Percentiles rank a stretch among this genome's conserved stretches.
phyloP scores from a whole-genome alignment of 1,284 basidiomycete species.

The Ganoderma multipileum region DNA sequence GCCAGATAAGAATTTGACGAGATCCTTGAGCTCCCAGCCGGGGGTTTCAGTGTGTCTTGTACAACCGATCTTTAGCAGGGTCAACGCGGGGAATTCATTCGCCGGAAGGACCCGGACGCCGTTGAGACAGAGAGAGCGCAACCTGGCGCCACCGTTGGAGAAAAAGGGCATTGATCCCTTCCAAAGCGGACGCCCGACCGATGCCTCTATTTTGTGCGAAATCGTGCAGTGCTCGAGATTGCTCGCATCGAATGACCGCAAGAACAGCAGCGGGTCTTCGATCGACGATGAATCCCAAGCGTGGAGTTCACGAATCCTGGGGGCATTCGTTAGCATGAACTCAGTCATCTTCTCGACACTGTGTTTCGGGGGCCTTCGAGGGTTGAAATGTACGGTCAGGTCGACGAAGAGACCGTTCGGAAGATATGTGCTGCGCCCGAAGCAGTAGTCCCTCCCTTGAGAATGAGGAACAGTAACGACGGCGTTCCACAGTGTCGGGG shows the following conservation, averaged over 20 bases:
- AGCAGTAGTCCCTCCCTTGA: background rate
- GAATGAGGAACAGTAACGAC: background rate
- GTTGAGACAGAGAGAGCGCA: constrained; percentile 8
- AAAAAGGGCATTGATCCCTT: background rate
- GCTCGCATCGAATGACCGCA: background rate
- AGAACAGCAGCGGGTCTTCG: background rate
- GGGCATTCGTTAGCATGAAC: background rate
- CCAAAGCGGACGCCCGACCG: too few species aligned
- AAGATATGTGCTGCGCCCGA: background rate
- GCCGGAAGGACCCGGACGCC: background rate
- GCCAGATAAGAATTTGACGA: constrained; percentile 6
- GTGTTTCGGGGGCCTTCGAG: background rate
- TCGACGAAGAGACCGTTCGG: background rate
- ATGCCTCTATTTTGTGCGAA: background rate
- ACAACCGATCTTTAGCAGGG: background rate
- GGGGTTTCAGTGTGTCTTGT: background rate
- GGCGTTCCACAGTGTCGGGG: background rate
- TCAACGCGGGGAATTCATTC: constrained; percentile 5
- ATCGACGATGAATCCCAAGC: background rate
- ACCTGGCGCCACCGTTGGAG: background rate
- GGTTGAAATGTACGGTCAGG: background rate
- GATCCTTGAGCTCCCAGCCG: constrained; percentile 3
- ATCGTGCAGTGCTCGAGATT: background rate
- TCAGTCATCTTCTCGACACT: background rate
- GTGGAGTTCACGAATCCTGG: background rate